Base-by-base conservation (phyloP, 2,329 filamentous ascomycete genomes). In the Trichoderma semiorbis region DNA sequence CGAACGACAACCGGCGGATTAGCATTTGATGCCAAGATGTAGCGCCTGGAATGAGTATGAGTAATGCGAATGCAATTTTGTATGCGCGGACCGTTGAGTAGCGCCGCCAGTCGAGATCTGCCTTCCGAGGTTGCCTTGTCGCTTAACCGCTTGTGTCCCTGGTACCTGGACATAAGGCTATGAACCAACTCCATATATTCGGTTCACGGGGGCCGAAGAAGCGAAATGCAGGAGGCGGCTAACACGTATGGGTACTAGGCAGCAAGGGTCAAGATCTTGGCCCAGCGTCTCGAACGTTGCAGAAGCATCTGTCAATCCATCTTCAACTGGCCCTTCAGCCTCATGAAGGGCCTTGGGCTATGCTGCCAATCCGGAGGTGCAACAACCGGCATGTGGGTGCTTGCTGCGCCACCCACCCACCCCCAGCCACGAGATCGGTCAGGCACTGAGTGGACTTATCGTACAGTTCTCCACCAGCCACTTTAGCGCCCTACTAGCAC, bases 41-140 rank as follows among this genome's bases (percentile, higher is more conserved):
- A 62, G 30, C 57, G 67, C 57, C 57, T 69, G 28, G 24, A 21
- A 69, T 69, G 67, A 69, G 28, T 36, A 69, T 69, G 67, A 69
- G 28, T 36, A 62, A 69, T 21, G 34, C 21, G 18, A 18, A 50
- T 64, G 24, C 26, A 18, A 50, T 64, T 39, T 43, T 53, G 16
- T 24, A 57, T 39, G 50, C 12, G 26, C 8, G 34, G 28, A 5
- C 14, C 34, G 5, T 11, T 34, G n/a, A n/a, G 18, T 58, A n/a
- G n/a, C 16, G 39, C 12, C 12, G 21, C 8, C 8, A 11, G 21
- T 12, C 3, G 8, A 24, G 8, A 24, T 60, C 65, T 30, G 53
- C 34, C 53, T 58, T 43, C 3, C 3, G 7, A 43, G 7, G 7
- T 43, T 47, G 65, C 57, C 47, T 53, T 50, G 7, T 53, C n/a